Conservation (phyloP, 2,329 filamentous ascomycete genomes). For the Dichotomopilus funicola region DNA sequence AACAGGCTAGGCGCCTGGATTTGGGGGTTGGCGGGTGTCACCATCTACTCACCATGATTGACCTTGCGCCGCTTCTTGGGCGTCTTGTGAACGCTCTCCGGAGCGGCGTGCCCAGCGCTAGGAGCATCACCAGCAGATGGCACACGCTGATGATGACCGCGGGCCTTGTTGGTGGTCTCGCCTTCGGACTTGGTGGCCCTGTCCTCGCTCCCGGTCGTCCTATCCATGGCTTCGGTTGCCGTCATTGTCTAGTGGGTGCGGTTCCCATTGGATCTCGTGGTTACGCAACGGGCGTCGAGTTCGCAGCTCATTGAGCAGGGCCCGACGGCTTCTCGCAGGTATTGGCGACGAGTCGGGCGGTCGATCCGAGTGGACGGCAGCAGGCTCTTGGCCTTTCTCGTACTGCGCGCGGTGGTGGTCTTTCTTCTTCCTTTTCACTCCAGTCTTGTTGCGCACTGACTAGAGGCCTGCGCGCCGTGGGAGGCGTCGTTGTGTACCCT, state of each 20-base stretch:
- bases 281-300: slow-evolving; percentile 40
- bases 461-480: not conserved
- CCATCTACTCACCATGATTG: slow-evolving; percentile 64
- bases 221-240: slow-evolving; percentile 31
- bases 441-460: not conserved
- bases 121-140: slow-evolving; percentile 13
- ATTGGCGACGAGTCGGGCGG: slow-evolving; percentile 27
- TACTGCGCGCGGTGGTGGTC: not conserved
- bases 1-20: slow-evolving; percentile 18
- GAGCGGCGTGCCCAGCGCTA: too few relatives aligned
- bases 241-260: slow-evolving; percentile 31
- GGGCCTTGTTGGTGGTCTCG: slow-evolving; percentile 30
- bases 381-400: too few relatives aligned
- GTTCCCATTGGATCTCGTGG: slow-evolving; percentile 39
- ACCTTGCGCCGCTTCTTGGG: slow-evolving; percentile 84
- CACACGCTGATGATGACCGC: slow-evolving; percentile 23
- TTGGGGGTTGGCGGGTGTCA: slow-evolving; percentile 17
- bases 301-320: slow-evolving; percentile 37
- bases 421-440: not conserved
- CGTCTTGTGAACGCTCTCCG: slow-evolving; percentile 43
- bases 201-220: slow-evolving; percentile 32
- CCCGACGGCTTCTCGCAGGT: slow-evolving; percentile 38
- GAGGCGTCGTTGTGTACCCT: not conserved
- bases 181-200: slow-evolving; percentile 35
- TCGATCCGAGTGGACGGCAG: slow-evolving; percentile 23